phyloP scores from a whole-genome alignment of 305 asterid species.

The Fraxinus floribunda region DNA sequence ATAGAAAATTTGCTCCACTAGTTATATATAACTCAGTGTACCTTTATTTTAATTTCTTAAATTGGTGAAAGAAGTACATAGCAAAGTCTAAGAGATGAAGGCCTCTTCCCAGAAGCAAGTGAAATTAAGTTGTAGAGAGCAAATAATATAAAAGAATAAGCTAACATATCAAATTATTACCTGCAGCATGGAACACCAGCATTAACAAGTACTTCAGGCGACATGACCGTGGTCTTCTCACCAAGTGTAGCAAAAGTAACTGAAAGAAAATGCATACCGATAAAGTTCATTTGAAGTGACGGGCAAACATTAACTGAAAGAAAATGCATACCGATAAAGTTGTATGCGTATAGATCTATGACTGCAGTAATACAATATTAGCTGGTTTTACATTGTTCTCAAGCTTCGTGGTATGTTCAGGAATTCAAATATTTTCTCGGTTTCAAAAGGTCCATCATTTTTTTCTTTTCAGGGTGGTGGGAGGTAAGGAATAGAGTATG shows the following conservation, averaged over 20 bases:
- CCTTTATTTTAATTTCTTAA: background rate
- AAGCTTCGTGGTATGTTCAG: background rate
- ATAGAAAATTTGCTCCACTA: background rate
- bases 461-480: background rate
- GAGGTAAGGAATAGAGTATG: background rate
- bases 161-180: constrained; percentile 44
- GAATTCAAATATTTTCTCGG: background rate
- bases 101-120: constrained; percentile 2
- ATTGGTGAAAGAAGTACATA: background rate
- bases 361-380: background rate
- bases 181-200: constrained; percentile 99
- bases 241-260: constrained; percentile 97
- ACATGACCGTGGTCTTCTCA: constrained; percentile 99
- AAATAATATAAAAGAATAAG: constrained; percentile 23
- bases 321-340: constrained; percentile 30
- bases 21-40: background rate
- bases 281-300: constrained; percentile 25
- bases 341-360: background rate
- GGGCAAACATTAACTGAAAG: constrained; percentile 19
- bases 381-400: background rate
- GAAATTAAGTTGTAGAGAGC: constrained; percentile 11
- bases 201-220: constrained; percentile 93
- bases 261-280: constrained; percentile 42
- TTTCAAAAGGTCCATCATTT: background rate
- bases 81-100: background rate